Conservation (phyloP, 139 green algal genomes). For the Mesotaenium endlicherianum region DNA sequence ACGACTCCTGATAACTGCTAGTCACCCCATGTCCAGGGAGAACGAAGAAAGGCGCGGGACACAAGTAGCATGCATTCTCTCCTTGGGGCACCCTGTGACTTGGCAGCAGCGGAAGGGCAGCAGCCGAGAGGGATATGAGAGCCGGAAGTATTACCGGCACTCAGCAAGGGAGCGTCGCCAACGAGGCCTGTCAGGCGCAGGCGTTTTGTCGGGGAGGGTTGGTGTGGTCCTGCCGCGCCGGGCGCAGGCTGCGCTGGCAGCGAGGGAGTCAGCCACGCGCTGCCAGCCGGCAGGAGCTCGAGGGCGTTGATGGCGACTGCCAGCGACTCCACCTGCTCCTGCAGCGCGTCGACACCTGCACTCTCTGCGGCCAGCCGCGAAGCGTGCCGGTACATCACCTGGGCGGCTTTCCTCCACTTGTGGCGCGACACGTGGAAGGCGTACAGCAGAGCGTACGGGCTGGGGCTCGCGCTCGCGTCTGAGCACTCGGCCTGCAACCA, state of each 20-base stretch:
- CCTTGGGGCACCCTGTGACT: no score
- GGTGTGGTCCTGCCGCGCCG: not conserved
- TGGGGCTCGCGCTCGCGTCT: conserved; percentile 4
- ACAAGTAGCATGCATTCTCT: no score
- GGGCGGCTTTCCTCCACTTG: conserved; percentile 15
- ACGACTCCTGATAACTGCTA: no score
- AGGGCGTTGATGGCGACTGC: conserved; percentile 6
- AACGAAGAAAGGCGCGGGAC: no score
- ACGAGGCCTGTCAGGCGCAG: no score
- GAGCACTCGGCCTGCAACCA: conserved; percentile 19
- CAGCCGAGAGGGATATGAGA: no score
- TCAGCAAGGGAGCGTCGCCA: no score
- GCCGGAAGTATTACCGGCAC: no score
- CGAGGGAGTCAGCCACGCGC: conserved; percentile 13
- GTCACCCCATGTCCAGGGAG: no score
- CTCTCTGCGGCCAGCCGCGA: not conserved
- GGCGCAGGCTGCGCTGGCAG: not conserved
- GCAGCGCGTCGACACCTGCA: not conserved
- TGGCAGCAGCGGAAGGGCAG: no score
- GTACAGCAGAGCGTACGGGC: conserved; percentile 18
- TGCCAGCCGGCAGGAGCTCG: not conserved
- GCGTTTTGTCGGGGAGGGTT: conserved; percentile 11
- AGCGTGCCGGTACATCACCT: conserved; percentile 5
- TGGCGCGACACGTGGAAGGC: conserved; percentile 16
- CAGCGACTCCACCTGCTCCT: not conserved